phyloP scores from a whole-genome alignment of 345 rosid genomes.

The Raphanus sativus region DNA sequence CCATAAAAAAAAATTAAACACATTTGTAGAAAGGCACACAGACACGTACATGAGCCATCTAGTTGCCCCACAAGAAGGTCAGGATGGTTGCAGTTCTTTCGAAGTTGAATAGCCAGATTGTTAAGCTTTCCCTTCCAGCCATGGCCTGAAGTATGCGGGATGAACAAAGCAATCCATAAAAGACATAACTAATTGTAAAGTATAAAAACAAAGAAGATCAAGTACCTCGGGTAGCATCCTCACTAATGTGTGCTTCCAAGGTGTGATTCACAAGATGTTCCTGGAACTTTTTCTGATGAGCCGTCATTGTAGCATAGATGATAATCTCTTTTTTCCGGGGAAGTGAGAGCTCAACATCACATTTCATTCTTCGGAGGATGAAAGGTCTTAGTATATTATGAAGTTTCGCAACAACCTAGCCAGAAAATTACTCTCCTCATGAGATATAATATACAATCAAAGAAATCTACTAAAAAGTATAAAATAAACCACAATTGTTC shows the following conservation, averaged over 20 bases:
- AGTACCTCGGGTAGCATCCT: slow-evolving; percentile 51
- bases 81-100: slow-evolving; percentile 98
- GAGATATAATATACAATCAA: not conserved
- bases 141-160: slow-evolving; percentile 40
- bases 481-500: slow-evolving; percentile 16
- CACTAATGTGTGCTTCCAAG: slow-evolving; percentile 58
- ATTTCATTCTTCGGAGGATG: slow-evolving; percentile 89
- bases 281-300: slow-evolving; percentile 80
- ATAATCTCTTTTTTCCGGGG: slow-evolving; percentile 94
- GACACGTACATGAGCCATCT: slow-evolving; percentile 64
- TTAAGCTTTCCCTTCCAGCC: slow-evolving; percentile 72
- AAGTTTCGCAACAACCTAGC: slow-evolving; percentile 87
- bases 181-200: slow-evolving; percentile 6
- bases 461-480: not conserved
- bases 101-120: slow-evolving; percentile 75
- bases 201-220: not conserved
- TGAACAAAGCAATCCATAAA: slow-evolving; percentile 4
- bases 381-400: slow-evolving; percentile 94
- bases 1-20: not conserved
- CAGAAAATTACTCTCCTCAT: slow-evolving; percentile 19
- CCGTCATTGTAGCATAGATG: slow-evolving; percentile 83
- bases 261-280: slow-evolving; percentile 79
- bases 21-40: slow-evolving; percentile 8
- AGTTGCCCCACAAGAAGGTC: slow-evolving; percentile 74
- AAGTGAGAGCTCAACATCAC: slow-evolving; percentile 88